Conservation (phyloP, 257 asterid species). For the Rubia yunnanensis region DNA sequence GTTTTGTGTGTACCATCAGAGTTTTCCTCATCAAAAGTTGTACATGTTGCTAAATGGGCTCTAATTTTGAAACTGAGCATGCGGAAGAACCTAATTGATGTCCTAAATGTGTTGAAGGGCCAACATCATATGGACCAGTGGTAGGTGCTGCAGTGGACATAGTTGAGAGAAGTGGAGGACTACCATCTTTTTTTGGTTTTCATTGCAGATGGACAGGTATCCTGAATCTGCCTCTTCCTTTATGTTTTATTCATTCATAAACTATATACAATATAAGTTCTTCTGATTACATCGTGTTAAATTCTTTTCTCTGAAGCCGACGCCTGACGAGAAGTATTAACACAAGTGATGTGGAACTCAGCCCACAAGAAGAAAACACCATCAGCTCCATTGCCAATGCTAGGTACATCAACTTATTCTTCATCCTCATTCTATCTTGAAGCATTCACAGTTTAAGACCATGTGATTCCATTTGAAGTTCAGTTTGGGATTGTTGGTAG, state of each 20-base stretch:
- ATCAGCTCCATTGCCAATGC: slow-evolving; percentile 63
- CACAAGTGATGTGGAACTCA: slow-evolving; percentile 39
- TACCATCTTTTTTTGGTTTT: slow-evolving; percentile 76
- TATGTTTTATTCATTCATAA: not conserved
- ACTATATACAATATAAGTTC: too few species aligned
- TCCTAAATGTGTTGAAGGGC: slow-evolving; percentile 38
- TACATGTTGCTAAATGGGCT: too few species aligned
- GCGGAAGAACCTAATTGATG: too few species aligned
- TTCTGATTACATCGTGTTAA: slow-evolving; percentile 3
- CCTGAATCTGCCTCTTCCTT: slow-evolving; percentile 4
- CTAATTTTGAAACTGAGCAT: too few species aligned
- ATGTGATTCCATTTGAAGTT: slow-evolving; percentile 3
- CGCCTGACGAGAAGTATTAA: slow-evolving; percentile 63
- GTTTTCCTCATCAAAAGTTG: too few species aligned
- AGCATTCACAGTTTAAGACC: not conserved
- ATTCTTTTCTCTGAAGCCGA: slow-evolving; percentile 42
- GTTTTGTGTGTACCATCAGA: too few species aligned
- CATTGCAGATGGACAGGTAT: slow-evolving; percentile 86
- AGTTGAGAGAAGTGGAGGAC: slow-evolving; percentile 81
- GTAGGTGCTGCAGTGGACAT: slow-evolving; percentile 80
- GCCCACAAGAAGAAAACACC: slow-evolving; percentile 65
- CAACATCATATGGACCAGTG: slow-evolving; percentile 76
- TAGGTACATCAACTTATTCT: slow-evolving; percentile 30
- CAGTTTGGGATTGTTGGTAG: too few species aligned
- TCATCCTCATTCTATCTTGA: slow-evolving; percentile 8